Evolutionary conservation across 2,329 filamentous ascomycete species (phyloP).

Genomic region (Ascosphaera aggregata): DNA sequence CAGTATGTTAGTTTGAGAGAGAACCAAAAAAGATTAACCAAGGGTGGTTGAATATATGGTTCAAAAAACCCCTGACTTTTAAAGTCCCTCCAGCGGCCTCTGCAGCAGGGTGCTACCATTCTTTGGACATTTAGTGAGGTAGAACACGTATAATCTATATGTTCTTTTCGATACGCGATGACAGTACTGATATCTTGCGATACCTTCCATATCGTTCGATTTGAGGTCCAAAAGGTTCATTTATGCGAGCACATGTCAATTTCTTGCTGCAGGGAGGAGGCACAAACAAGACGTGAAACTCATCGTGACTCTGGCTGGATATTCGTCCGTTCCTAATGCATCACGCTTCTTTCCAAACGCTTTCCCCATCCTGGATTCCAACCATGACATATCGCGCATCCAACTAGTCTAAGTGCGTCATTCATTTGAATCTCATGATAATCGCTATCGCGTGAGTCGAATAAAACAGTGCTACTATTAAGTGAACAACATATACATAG

Average conservation of each 20-base stretch:
- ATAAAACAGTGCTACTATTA: no score
- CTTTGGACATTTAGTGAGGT: neutral
- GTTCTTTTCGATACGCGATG: conserved; percentile 1
- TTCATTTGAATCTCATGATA: no score
- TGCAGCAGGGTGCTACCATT: neutral
- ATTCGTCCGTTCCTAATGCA: no score
- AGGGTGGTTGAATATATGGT: neutral
- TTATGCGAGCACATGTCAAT: neutral
- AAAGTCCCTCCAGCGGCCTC: neutral
- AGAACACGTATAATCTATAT: neutral
- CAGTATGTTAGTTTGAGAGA: conserved; percentile 17
- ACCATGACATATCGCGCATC: no score
- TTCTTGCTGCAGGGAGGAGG: no score
- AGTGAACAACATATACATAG: no score
- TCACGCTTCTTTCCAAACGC: no score
- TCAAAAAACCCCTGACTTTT: neutral
- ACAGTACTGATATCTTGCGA: neutral
- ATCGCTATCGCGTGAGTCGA: no score
- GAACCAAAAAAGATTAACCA: no score
- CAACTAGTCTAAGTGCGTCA: no score
- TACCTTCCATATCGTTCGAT: neutral
- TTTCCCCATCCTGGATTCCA: no score
- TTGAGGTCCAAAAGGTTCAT: neutral
- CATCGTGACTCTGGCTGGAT: conserved; percentile 2
- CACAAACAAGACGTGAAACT: neutral